These are phyloP conservation scores for Mollisia scopiformis DNA, from an alignment of 2,329 filamentous ascomycete species.

Conservation along the genomic window DNA sequence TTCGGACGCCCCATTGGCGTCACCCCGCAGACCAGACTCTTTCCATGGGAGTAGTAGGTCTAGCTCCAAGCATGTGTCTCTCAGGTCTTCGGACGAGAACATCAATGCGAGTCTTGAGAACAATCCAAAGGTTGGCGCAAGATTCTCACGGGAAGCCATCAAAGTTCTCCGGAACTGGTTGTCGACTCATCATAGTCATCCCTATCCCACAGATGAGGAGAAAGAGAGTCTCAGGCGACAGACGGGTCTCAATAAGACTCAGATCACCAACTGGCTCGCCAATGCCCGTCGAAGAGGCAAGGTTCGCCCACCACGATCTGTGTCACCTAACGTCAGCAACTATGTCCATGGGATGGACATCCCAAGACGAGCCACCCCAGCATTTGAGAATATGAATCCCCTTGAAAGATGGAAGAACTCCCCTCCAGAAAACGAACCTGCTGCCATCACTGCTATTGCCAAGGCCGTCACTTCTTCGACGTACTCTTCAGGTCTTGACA, in stretches of 20 bases:
- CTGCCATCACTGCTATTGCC: slow-evolving; percentile 64
- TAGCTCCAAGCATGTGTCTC: slow-evolving; percentile 20
- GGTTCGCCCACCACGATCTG: slow-evolving; percentile 67
- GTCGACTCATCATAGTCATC: slow-evolving; percentile 76
- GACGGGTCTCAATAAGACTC: slow-evolving; percentile 79
- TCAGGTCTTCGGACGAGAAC: slow-evolving; percentile 59
- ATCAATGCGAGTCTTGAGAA: slow-evolving; percentile 53
- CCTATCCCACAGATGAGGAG: slow-evolving; percentile 86
- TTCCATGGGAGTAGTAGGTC: slow-evolving; percentile 18
- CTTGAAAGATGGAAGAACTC: slow-evolving; percentile 72
- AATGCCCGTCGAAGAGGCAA: slow-evolving; percentile 86
- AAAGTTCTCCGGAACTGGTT: slow-evolving; percentile 86
- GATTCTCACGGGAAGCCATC: slow-evolving; percentile 80
- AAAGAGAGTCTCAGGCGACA: slow-evolving; percentile 77
- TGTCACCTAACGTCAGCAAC: slow-evolving; percentile 67
- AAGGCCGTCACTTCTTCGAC: slow-evolving; percentile 58
- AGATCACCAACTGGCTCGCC: slow-evolving; percentile 91
- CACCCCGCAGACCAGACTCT: slow-evolving; percentile 8
- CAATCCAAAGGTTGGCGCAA: slow-evolving; percentile 67
- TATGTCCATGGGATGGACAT: slow-evolving; percentile 73
- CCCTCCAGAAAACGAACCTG: slow-evolving; percentile 71
- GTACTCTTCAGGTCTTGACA: slow-evolving; percentile 57
- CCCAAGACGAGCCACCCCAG: slow-evolving; percentile 61
- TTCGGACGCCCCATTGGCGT: neutral
- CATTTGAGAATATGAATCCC: slow-evolving; percentile 59